Evolutionary conservation across 768 basidiomycete species (phyloP), one percentile per base, ranked within the genome.

Genomic region (Psilocybe tampanensis): DNA sequence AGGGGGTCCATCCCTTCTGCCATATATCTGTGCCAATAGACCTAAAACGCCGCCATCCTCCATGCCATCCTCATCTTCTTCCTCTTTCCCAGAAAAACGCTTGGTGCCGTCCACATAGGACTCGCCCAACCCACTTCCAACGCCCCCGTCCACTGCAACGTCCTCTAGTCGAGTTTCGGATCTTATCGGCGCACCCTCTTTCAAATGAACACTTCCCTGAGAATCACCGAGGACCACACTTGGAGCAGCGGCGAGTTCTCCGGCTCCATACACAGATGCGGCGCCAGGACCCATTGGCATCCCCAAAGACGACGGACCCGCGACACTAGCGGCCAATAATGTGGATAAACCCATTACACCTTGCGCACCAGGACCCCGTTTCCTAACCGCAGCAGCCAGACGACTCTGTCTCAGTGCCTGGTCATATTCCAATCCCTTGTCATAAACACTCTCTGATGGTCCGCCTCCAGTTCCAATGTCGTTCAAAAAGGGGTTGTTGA

Each of bases 21-120:
- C 81, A 71, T 95, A 94, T 49, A 97, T 95, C 76, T 95, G 89
- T 42, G 92, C 89, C 64, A 97, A 68, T 60, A 97, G 67, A 19
- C 91, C 92, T 59, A 96, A 73, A 60, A 97, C 88, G 17, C 95
- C 94, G 0, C 84, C 91, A 71, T 95, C 92, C 65, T 85, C 85
- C 60, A 90, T 65, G 18, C 72, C 77, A 22, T 88, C 88, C 11
- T 86, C 86, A 44, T 88, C 80, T 15, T 85, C 84, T 22, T 82
- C 81, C 45, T 80, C 73, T 47, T 71, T 77, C 48, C 80, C 71
- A 11, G 18, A 56, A 19, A 57, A 52, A 42, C 68, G 61, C 64
- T 78, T 76, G 53, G 75, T 75, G 5, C 80, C 89, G 71, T 93
- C 90, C 21, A 91, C 88, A 68, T 93, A 93, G 44, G 90, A 89